These are phyloP conservation scores for Diospyros lotus DNA, from an alignment of 148 eudicot genomes.

Conservation along the genomic window DNA sequence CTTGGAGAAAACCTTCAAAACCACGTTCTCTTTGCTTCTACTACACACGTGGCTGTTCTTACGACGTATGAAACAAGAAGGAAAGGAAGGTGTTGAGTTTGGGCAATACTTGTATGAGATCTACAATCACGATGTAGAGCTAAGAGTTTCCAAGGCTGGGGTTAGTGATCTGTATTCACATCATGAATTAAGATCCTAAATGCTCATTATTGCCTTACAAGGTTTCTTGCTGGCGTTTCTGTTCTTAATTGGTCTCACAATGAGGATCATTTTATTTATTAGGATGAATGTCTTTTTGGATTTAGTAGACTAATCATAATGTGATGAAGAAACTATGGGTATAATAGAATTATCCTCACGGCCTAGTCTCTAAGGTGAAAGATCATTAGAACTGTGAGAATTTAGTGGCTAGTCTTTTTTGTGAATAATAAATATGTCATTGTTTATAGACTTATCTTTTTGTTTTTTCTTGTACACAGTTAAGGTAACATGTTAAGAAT, in stretches of 20 bases:
- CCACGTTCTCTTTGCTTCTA: conserved; percentile 87
- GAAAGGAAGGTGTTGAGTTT: conserved; percentile 86
- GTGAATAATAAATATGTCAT: too few species aligned
- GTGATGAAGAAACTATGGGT: too few species aligned
- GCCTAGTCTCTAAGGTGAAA: too few species aligned
- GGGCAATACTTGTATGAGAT: conserved; percentile 91
- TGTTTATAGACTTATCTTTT: too few species aligned
- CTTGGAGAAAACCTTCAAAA: conserved; percentile 91
- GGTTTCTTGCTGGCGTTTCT: not conserved
- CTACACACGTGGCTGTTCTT: conserved; percentile 95
- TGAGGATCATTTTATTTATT: not conserved
- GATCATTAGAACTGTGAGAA: too few species aligned
- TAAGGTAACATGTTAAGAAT: too few species aligned
- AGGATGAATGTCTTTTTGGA: not conserved
- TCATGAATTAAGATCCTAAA: not conserved
- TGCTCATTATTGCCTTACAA: not conserved
- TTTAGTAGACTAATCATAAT: too few species aligned
- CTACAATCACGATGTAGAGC: conserved; percentile 91
- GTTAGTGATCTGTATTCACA: conserved; percentile 43
- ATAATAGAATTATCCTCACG: too few species aligned
- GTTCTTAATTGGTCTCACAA: not conserved
- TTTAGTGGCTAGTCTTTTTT: too few species aligned
- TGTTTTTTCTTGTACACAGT: too few species aligned
- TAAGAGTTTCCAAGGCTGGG: conserved; percentile 98
- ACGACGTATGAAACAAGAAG: conserved; percentile 86